Base-by-base conservation (phyloP, 352 stramenopile genomes). In the Peronospora destructor region DNA sequence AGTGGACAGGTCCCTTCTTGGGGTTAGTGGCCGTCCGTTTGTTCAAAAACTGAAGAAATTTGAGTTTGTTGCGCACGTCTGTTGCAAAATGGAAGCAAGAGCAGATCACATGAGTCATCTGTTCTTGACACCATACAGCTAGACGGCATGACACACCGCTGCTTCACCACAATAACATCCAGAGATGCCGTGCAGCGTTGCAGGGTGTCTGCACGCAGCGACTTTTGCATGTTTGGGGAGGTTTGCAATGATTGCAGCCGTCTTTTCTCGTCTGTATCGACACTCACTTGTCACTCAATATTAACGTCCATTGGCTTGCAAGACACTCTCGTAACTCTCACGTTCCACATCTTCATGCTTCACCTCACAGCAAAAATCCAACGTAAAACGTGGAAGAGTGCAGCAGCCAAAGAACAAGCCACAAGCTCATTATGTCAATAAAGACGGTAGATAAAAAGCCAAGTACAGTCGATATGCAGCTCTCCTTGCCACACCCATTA, bases 1-100 rank as follows among this genome's bases (percentile, higher is more conserved):
- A 98, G 82, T 99, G 95, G 69, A 98, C 94, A 44, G 97, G 97
- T 59, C 96, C 96, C 63, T 88, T 80, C 68, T 89, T 91, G 40
- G 95, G 96, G 87, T 99, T 99, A 45, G 96, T 98, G 69, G 97
- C 97, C 63, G 93, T 98, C 72, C 87, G 85, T 84, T 99, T 99
- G 67, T 97, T 95, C 69, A 97, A 87, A 84, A 98, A 98, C 71
- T 98, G 88, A 56, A 97, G 76, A 81, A 98, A 99, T 78, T 98
- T 98, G 71, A 97, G 73, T 79, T 96, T 95, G 79, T 97, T 97
- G 76, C 91, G 85, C 69, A 94, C 80, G 67, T 96, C 86, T 96
- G 79, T 68, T 61, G 43, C 43, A 64, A 54, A 46, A 37, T 59
- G 56, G 48, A 59, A 52, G 29, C 28, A 65, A 68, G 40, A 63